These are phyloP conservation scores for Theileria orientalis DNA, from an alignment of 169 alveolate species.

Conservation along the genomic window DNA sequence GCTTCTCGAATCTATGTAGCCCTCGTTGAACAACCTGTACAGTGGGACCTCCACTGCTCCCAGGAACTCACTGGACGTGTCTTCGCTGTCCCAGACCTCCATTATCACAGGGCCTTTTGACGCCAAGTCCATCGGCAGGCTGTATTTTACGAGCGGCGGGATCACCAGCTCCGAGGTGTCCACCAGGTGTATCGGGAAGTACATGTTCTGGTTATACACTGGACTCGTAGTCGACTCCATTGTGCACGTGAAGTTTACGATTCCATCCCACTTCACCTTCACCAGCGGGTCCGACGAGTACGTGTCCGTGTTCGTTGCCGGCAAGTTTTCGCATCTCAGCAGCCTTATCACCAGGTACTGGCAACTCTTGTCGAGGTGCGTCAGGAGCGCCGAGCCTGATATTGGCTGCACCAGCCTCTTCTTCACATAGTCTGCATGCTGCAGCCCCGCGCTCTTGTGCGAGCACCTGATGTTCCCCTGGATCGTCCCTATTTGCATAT, in stretches of 20 bases:
- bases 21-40: conserved; percentile 70
- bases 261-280: conserved; percentile 86
- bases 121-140: conserved; percentile 79
- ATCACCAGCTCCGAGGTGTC: conserved; percentile 76
- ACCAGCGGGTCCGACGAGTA: conserved; percentile 81
- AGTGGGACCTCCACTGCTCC: conserved; percentile 79
- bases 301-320: conserved; percentile 78
- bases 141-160: conserved; percentile 72
- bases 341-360: conserved; percentile 61
- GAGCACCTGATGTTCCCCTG: conserved; percentile 76
- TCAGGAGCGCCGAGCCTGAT: conserved; percentile 41
- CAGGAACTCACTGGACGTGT: conserved; percentile 75
- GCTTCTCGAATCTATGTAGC: conserved; percentile 65
- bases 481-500: conserved; percentile 74
- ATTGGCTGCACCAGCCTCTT: conserved; percentile 48
- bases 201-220: conserved; percentile 80
- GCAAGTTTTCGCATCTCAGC: conserved; percentile 78
- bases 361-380: conserved; percentile 35
- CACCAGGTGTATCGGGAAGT: conserved; percentile 82
- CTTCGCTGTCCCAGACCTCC: conserved; percentile 82
- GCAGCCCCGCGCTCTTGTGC: conserved; percentile 67
- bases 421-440: conserved; percentile 31
- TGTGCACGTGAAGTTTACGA: conserved; percentile 72
- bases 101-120: conserved; percentile 82
- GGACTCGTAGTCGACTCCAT: conserved; percentile 73